phyloP scores from a whole-genome alignment of 2,329 filamentous ascomycete species.

The Stemphylium vesicarium region DNA sequence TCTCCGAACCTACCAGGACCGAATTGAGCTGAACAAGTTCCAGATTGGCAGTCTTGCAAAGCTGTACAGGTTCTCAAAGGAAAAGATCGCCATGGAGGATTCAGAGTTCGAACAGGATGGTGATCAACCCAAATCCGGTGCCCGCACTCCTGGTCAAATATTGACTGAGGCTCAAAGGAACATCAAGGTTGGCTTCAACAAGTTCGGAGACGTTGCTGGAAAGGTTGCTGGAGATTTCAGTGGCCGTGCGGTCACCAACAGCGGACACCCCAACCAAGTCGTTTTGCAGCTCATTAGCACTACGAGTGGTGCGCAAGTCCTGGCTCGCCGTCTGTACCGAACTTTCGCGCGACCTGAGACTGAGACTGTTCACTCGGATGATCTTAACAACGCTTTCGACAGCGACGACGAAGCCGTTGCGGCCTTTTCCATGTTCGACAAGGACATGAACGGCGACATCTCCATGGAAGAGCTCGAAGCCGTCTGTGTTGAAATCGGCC shows the following conservation, averaged over 20 bases:
- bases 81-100: slow-evolving; percentile 71
- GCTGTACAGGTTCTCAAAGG: slow-evolving; percentile 68
- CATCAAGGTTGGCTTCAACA: slow-evolving; percentile 76
- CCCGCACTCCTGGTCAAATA: slow-evolving; percentile 75
- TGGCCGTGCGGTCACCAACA: slow-evolving; percentile 70
- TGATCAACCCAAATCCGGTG: slow-evolving; percentile 59
- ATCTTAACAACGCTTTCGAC: slow-evolving; percentile 79
- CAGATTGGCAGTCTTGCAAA: slow-evolving; percentile 75
- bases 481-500: slow-evolving; percentile 90
- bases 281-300: slow-evolving; percentile 77
- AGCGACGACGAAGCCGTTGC: slow-evolving; percentile 85
- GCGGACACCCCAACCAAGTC: slow-evolving; percentile 83
- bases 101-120: slow-evolving; percentile 72
- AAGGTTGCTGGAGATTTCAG: slow-evolving; percentile 92
- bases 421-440: slow-evolving; percentile 92
- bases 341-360: slow-evolving; percentile 78
- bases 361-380: slow-evolving; percentile 78
- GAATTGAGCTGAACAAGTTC: slow-evolving; percentile 92
- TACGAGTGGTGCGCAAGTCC: slow-evolving; percentile 76
- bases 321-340: slow-evolving; percentile 86
- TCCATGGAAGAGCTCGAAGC: slow-evolving; percentile 93
- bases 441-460: slow-evolving; percentile 95
- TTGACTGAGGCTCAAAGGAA: slow-evolving; percentile 74
- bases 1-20: slow-evolving; percentile 83
- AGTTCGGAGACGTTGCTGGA: slow-evolving; percentile 83